Percentiles rank a stretch among this genome's conserved stretches.
Evolutionary conservation across 306 rosid species (phyloP).

Genomic region (Erythrophleum fordii): DNA sequence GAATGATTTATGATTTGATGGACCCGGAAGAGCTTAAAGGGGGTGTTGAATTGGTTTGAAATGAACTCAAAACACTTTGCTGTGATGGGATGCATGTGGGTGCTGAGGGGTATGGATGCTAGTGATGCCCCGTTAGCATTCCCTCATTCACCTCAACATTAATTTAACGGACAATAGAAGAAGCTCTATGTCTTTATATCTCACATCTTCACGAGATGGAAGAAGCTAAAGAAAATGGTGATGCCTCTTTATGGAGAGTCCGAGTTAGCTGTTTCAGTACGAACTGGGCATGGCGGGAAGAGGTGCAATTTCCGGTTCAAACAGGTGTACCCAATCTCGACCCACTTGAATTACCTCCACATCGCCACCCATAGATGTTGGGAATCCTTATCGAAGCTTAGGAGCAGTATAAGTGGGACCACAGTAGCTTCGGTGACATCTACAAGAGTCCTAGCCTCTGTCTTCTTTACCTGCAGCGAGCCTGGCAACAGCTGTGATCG

Average conservation of each 20-base stretch:
- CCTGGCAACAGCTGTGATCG: too few species aligned
- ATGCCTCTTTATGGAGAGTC: not conserved
- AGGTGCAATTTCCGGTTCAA: slow-evolving; percentile 34
- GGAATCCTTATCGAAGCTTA: slow-evolving; percentile 52
- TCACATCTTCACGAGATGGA: slow-evolving; percentile 55
- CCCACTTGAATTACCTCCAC: slow-evolving; percentile 44
- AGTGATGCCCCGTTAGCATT: too few species aligned
- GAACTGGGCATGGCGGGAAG: not conserved
- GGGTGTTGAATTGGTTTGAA: too few species aligned
- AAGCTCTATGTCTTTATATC: slow-evolving; percentile 47
- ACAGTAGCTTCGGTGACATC: slow-evolving; percentile 53
- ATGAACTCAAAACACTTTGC: too few species aligned
- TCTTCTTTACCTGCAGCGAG: too few species aligned
- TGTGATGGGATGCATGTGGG: too few species aligned
- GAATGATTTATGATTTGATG: too few species aligned
- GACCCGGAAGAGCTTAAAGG: too few species aligned
- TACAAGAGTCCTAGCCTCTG: too few species aligned
- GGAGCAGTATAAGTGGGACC: slow-evolving; percentile 66
- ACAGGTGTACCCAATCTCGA: slow-evolving; percentile 39
- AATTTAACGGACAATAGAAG: too few species aligned
- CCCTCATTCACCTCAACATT: too few species aligned
- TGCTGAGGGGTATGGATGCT: too few species aligned
- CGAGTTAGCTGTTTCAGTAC: not conserved
- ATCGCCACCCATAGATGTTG: slow-evolving; percentile 45
- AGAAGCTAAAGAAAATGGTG: slow-evolving; percentile 35